A percentile compares a stretch with the other conserved stretches of the same genome.
These are phyloP conservation scores for Colletotrichum tofieldiae DNA, from an alignment of 2,329 filamentous ascomycete species.

Conservation along the genomic window DNA sequence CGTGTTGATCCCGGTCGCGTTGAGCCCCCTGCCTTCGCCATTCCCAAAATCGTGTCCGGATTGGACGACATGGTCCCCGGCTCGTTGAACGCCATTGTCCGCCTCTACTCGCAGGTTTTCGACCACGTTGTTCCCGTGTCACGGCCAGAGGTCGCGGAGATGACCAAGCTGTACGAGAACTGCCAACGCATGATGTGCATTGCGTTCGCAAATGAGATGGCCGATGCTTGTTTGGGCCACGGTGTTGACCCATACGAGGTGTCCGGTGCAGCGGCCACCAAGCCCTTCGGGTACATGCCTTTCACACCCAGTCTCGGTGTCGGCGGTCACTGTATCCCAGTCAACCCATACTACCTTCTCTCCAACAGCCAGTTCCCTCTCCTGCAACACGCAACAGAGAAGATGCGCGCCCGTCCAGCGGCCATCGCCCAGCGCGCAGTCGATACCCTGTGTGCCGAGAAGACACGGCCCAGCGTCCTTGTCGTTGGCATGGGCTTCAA, in stretches of 20 bases:
- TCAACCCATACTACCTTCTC: conserved; percentile 69
- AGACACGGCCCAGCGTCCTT: conserved; percentile 52
- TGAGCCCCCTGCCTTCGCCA: conserved; percentile 57
- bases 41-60: conserved; percentile 70
- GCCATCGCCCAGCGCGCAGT: conserved; percentile 56
- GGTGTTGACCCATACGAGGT: conserved; percentile 68
- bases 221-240: conserved; percentile 63
- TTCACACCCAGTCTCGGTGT: conserved; percentile 65
- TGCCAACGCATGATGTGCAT: conserved; percentile 71
- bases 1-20: conserved; percentile 67
- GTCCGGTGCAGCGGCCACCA: conserved; percentile 63
- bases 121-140: conserved; percentile 64
- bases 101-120: conserved; percentile 64
- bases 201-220: conserved; percentile 71
- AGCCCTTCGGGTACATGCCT: conserved; percentile 68
- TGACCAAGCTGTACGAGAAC: conserved; percentile 73
- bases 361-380: conserved; percentile 64
- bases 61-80: conserved; percentile 63
- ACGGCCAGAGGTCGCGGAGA: conserved; percentile 69
- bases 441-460: conserved; percentile 47
- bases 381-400: conserved; percentile 59
- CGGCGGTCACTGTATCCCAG: conserved; percentile 70
- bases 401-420: conserved; percentile 60
- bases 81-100: conserved; percentile 60
- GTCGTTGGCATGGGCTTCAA: conserved; percentile 68